A percentile compares a stretch with the other conserved stretches of the same genome.
These are phyloP conservation scores for Physcomitrium patens DNA, from an alignment of 225 moss, liverwort and hornwort species.

Conservation along the genomic window DNA sequence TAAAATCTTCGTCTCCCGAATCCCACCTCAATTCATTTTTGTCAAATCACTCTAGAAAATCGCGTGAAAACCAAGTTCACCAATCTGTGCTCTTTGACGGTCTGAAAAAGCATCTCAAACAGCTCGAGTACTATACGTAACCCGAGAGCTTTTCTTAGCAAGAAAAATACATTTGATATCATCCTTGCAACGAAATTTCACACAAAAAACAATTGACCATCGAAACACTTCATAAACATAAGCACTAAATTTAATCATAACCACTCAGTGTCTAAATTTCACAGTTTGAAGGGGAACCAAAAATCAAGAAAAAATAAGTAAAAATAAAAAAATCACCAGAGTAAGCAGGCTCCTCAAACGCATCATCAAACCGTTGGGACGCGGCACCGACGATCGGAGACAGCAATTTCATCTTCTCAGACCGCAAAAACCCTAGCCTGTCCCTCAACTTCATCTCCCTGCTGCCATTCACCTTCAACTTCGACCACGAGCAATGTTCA, in stretches of 20 bases:
- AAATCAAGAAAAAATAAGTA: neutral
- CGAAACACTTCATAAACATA: neutral
- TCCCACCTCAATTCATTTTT: neutral
- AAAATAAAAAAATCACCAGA: constrained; percentile 35
- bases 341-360: constrained; percentile 52
- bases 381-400: constrained; percentile 41
- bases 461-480: constrained; percentile 37
- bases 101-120: constrained; percentile 8
- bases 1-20: neutral
- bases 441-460: constrained; percentile 37
- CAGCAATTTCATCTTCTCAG: constrained; percentile 29
- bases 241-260: constrained; percentile 18
- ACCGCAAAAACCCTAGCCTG: constrained; percentile 44
- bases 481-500: constrained; percentile 28
- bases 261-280: too few species aligned
- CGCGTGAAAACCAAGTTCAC: neutral
- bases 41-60: neutral
- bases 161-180: neutral
- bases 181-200: neutral
- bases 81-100: neutral
- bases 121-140: neutral
- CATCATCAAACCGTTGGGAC: constrained; percentile 47
- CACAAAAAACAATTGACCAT: neutral
- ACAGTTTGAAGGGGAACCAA: too few species aligned
- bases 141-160: neutral